Evolutionary conservation across 805 yeast species (phyloP), one percentile per base, ranked within the genome.

Genomic region (Myxozyma melibiosi): DNA sequence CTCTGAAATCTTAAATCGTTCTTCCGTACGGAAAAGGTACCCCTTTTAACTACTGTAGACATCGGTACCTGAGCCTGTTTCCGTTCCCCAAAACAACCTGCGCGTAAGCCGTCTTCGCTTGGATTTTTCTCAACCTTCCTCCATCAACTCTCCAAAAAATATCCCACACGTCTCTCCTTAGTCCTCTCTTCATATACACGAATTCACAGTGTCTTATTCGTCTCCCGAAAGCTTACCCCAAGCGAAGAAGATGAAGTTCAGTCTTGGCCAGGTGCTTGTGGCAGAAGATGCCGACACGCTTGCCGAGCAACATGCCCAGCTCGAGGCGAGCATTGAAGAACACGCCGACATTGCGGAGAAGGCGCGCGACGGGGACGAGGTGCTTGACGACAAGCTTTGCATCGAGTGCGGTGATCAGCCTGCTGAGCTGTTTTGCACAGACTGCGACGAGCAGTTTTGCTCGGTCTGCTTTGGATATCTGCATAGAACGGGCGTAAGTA

Each of bases 401-500:
- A 77, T 83, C 16, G 92, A 86, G 63, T 86, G 94, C 69, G 80
- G 80, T 35, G 89, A 86, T 67, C 88, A 84, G 83, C 85, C 88
- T 20, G 74, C 80, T 3, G 88, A 84, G 63, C 70, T 84, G n/a
- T 69, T 74, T 35, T 86, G 94, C 70, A 67, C 71, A 31, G 77
- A 77, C 55, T 86, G 94, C 71, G 81, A 79, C 39, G 92, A 86
- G 65, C 75, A 75, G 14, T 86, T 84, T 65, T 86, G 94, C 70
- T 76, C 78, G 30, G 88, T 85, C 2, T 87, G 92, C 67, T 86
- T 80, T 66, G 82, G 77, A 43, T 79, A 84, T 73, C 75, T 85
- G 22, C 94, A 86, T 66, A 77, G 84, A 53, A 85, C 87, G 30
- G 94, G 94, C 16, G 65, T 57, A 50, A 18, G 67, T 45, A 2